Conservation (phyloP, 768 basidiomycete genomes). For the Royoungia palumana region DNA sequence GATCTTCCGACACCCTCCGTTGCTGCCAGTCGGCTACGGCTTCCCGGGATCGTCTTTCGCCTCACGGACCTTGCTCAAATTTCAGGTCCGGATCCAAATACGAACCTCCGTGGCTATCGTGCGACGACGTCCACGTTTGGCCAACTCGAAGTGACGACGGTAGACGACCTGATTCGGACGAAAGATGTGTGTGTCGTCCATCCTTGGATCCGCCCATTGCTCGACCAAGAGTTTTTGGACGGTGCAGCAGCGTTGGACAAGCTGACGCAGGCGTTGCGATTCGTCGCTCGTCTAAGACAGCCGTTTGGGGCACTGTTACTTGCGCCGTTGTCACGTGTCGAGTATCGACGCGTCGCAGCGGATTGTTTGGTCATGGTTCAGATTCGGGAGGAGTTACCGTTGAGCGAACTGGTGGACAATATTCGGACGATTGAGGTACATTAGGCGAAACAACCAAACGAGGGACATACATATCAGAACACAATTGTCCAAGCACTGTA, state of each 20-base stretch:
- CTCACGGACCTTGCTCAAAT: background rate
- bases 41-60: background rate
- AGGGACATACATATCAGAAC: no score
- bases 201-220: constrained; percentile 4
- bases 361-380: constrained; percentile 7
- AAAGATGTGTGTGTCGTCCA: background rate
- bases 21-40: background rate
- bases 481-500: no score
- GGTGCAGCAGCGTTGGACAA: background rate
- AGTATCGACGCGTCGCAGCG: constrained; percentile 10
- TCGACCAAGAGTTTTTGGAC: background rate
- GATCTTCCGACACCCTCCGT: background rate
- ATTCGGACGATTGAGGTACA: background rate
- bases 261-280: background rate
- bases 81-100: background rate
- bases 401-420: background rate
- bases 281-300: background rate
- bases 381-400: background rate
- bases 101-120: background rate
- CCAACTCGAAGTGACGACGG: constrained; percentile 1
- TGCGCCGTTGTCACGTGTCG: background rate
- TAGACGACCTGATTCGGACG: background rate
- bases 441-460: no score
- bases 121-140: background rate
- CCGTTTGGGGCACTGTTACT: constrained; percentile 3